Evolutionary conservation across 164 flowering plant genomes (phyloP), one percentile per base, ranked within the genome.

Genomic region (Buxus sempervirens): DNA sequence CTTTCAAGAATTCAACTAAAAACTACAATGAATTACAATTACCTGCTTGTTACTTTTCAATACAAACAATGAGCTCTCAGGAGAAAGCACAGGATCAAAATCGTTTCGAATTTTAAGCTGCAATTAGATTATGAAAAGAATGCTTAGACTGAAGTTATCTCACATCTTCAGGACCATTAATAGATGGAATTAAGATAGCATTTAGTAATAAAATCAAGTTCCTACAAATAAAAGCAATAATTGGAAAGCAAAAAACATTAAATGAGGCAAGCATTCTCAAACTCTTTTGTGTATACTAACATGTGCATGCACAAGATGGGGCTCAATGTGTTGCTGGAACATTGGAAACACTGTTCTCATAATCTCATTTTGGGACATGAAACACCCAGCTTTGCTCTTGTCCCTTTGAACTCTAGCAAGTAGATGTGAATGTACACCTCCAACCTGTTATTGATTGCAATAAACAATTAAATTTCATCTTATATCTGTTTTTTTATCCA

Each of bases 271-370:
- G 22, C 19, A 32, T 20, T 28, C 22, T 38, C 19, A 58, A 58
- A 41, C 19, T 19, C 18, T n/a, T 38, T 23, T 19, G 60, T 64
- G 62, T 63, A 21, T 16, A 90, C 98, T 90, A 55, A 91, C 98
- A 83, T 96, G 97, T 28, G 99, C 99, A 80, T 91, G 96, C 77
- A 93, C 99, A 69, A 96, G 98, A 85, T 96, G 99, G 54, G 99
- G 99, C 78, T 93, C 98, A 72, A 96, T 96, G 70, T 88, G 81
- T 76, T 87, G 96, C 86, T 93, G 98, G 75, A 96, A 96, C 91
- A 96, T 89, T 41, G 99, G 99, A 79, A 96, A 96, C 12, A 93
- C 98, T 9, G 92, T 86, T 79, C 78, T 89, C 96, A 93, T 96
- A 63, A 96, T 88, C 72, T 93, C 99, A 78, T 90, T 84, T 74